Base-by-base conservation (phyloP, 208 protist genomes). In the Leishmania mexicana region DNA sequence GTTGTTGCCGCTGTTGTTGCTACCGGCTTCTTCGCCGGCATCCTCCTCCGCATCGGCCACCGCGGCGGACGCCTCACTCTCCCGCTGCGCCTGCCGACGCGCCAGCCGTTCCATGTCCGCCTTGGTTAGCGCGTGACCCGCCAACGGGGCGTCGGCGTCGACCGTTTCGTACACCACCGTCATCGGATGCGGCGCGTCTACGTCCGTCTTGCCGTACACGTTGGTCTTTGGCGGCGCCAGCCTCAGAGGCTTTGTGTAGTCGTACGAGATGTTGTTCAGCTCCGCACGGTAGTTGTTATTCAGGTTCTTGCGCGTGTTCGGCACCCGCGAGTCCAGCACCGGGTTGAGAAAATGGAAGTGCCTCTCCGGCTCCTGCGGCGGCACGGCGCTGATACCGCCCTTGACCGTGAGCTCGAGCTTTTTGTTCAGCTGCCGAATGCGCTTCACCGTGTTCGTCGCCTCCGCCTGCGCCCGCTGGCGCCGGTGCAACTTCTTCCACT, bases 291-390 rank as follows among this genome's bases (percentile, higher is more conserved):
- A 93, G 88, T 92, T 94, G 83, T 94, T 96, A 75, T 96, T 95
- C 38, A 89, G 85, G 53, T 89, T 78, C 70, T 87, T 89, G 62
- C 81, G 81, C 28, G 85, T 89, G 83, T 96, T 88, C 5, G 92
- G 90, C 35, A 96, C 91, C 42, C 85, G 81, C n/a, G 81, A 81
- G 76, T 95, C 88, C 11, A 90, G 83, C 80, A 89, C 90, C 53
- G 94, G 94, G 78, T 95, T 94, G 8, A 93, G 58, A 70, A 97
- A 97, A 83, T 97, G 94, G 67, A 96, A 97, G 65, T 92, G 88
- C 38, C 40, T 88, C 87, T 97, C 94, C 13, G 94, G 94, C 40
- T 95, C 90, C 78, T 95, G 83, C 76, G 89, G 81, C 3, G 94
- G 91, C 51, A 95, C 89, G 28, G 86, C 83, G 67, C 86, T 92